These are phyloP conservation scores for Neurospora sp. DNA, from an alignment of 495 filamentous ascomycete species.

Conservation along the genomic window DNA sequence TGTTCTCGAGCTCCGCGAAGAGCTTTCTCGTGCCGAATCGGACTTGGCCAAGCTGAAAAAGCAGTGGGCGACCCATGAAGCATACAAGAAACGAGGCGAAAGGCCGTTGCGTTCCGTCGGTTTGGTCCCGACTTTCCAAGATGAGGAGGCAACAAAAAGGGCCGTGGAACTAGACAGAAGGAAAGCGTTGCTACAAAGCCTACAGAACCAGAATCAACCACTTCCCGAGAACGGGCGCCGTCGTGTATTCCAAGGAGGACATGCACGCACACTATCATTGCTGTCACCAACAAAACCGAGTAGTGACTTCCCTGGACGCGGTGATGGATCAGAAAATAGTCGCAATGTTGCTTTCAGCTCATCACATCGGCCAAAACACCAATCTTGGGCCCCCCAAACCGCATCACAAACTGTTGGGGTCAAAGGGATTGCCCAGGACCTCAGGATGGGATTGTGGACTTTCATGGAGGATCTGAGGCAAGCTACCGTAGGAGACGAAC, in stretches of 20 bases:
- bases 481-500: conserved; percentile 90
- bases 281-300: conserved; percentile 53
- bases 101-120: conserved; percentile 38
- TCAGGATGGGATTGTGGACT: conserved; percentile 87
- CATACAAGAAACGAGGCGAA: conserved; percentile 63
- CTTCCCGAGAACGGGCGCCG: conserved; percentile 30
- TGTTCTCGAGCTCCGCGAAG: conserved; percentile 85
- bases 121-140: conserved; percentile 15
- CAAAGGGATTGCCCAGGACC: conserved; percentile 83
- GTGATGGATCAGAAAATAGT: conserved; percentile 7
- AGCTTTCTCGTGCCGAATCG: conserved; percentile 67
- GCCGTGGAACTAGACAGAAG: conserved; percentile 49
- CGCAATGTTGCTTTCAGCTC: conserved; percentile 12
- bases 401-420: conserved; percentile 27
- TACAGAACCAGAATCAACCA: conserved; percentile 44
- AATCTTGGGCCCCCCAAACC: conserved; percentile 37
- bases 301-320: conserved; percentile 8
- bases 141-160: conserved; percentile 30
- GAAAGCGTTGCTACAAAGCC: conserved; percentile 45
- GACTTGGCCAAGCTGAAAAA: conserved; percentile 71
- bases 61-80: conserved; percentile 71
- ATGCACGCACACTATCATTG: conserved; percentile 73
- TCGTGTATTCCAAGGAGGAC: conserved; percentile 43
- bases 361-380: conserved; percentile 29
- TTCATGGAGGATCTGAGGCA: conserved; percentile 93